These are phyloP conservation scores for Meira nashicola DNA, from an alignment of 1,284 basidiomycete species.

Conservation along the genomic window DNA sequence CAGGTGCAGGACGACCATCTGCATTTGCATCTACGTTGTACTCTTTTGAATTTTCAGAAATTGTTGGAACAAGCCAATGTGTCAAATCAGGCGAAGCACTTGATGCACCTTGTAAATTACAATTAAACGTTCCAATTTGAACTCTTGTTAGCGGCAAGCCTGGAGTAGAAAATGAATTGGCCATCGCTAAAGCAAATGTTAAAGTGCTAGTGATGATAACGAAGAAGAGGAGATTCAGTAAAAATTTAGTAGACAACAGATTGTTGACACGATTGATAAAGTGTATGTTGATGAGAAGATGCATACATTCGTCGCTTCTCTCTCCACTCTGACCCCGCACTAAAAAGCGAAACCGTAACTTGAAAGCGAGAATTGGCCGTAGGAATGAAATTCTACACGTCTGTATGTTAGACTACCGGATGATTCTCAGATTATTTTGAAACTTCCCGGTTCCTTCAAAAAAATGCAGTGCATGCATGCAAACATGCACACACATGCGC, in stretches of 20 bases:
- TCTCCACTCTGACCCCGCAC: too few relatives aligned
- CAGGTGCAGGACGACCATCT: slow-evolving; percentile 53
- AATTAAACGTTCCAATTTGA: slow-evolving; percentile 79
- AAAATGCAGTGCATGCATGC: too few relatives aligned
- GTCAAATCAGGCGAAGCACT: slow-evolving; percentile 46
- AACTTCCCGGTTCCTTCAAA: too few relatives aligned
- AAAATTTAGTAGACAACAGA: too few relatives aligned
- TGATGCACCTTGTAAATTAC: slow-evolving; percentile 67
- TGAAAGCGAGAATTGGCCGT: background rate
- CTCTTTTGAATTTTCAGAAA: slow-evolving; percentile 30
- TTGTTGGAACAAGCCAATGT: slow-evolving; percentile 50
- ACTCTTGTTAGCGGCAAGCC: slow-evolving; percentile 56
- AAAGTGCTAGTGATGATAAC: background rate
- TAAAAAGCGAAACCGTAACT: background rate
- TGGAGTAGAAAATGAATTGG: slow-evolving; percentile 1
- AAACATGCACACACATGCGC: too few relatives aligned
- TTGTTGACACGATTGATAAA: too few relatives aligned
- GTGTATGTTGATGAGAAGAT: too few relatives aligned
- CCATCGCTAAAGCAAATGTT: background rate
- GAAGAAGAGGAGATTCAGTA: too few relatives aligned
- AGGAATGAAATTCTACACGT: too few relatives aligned
- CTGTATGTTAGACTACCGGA: too few relatives aligned
- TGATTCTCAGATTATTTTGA: too few relatives aligned
- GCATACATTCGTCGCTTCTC: too few relatives aligned
- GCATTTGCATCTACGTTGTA: slow-evolving; percentile 20